These are phyloP conservation scores for Xylaria sp. DNA, from an alignment of 2,329 filamentous ascomycete genomes.

Conservation along the genomic window DNA sequence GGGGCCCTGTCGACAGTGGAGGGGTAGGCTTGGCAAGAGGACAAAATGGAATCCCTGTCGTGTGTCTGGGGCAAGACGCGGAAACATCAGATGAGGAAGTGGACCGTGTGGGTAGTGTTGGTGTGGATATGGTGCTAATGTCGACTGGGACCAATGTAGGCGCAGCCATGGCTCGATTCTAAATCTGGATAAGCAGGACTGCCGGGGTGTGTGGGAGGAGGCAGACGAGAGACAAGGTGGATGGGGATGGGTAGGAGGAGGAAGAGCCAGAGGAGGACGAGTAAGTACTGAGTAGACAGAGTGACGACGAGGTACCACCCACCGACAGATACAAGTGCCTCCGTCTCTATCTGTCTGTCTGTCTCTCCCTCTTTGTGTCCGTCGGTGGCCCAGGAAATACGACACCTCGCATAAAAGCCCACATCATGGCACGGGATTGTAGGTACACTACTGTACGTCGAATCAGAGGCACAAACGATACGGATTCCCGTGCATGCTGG, in stretches of 20 bases:
- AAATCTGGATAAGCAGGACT: constrained; percentile 47
- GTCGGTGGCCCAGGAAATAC: constrained; percentile 39
- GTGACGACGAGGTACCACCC: constrained; percentile 41
- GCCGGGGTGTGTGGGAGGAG: constrained; percentile 23
- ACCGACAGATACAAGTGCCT: constrained; percentile 30
- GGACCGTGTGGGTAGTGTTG: constrained; percentile 38
- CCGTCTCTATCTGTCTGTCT: constrained; percentile 8
- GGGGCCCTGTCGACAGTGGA: constrained; percentile 50
- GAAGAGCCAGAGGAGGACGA: constrained; percentile 7
- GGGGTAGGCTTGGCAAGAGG: constrained; percentile 41
- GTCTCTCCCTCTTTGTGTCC: constrained; percentile 1
- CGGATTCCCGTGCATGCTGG: constrained; percentile 42
- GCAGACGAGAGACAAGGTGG: constrained; percentile 7
- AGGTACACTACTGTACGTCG: constrained; percentile 13
- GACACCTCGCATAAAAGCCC: constrained; percentile 48
- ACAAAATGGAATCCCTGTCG: constrained; percentile 49
- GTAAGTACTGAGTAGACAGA: constrained; percentile 21
- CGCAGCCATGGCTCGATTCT: constrained; percentile 50
- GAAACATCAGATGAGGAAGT: constrained; percentile 56
- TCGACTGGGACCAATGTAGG: constrained; percentile 41
- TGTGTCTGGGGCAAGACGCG: constrained; percentile 57
- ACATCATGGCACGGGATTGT: constrained; percentile 19
- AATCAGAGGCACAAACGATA: constrained; percentile 36
- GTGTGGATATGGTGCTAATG: constrained; percentile 38
- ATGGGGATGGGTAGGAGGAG: not conserved